Base-by-base conservation (phyloP, 169 alveolate species). In the Eimeria tenella region DNA sequence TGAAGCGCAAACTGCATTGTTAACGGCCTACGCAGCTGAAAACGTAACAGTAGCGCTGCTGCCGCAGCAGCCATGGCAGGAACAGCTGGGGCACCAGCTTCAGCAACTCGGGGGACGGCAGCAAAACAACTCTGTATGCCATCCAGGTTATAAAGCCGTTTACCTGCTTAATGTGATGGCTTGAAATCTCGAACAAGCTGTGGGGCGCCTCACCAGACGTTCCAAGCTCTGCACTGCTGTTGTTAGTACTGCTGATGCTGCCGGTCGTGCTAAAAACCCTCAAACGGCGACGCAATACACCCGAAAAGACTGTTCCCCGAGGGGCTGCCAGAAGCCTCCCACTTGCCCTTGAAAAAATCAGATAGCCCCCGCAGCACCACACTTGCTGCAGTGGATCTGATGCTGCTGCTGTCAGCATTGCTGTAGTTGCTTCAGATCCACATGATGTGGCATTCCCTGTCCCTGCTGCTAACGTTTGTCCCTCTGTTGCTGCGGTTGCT, bases 301-400 rank as follows among this genome's bases (percentile, higher is more conserved):
- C 77, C 9, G 77, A n/a, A 68, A 8, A 17, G 77, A n/a, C 49
- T 2, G n/a, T 13, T 68, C 77, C 77, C 31, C 77, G 11, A 7
- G 11, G 55, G n/a, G 31, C 77, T 8, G 77, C 77, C 31, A 68
- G 42, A 0, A 68, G 77, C n/a, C 31, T 10, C 31, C 77, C 77
- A n/a, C 77, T 68, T 68, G 77, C 77, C 77, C 77, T 13, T 11
- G 77, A 15, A 10, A 68, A n/a, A 10, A 68, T 17, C 77, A 68
- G 13, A 23, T 13, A 68, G 77, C 77, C 77, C 9, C 49, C 77
- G 31, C 77, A 68, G 77, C 77, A 68, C 77, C 77, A 68, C n/a
- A 68, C 77, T 10, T 68, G n/a, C 77, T 68, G 77, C 77, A 68
- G 77, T 7, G 77, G 77, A n/a, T 68, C 77, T 17, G 49, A 15